Evolutionary conservation across 2,329 filamentous ascomycete genomes (phyloP).

Genomic region (Botrytis fragariae): DNA sequence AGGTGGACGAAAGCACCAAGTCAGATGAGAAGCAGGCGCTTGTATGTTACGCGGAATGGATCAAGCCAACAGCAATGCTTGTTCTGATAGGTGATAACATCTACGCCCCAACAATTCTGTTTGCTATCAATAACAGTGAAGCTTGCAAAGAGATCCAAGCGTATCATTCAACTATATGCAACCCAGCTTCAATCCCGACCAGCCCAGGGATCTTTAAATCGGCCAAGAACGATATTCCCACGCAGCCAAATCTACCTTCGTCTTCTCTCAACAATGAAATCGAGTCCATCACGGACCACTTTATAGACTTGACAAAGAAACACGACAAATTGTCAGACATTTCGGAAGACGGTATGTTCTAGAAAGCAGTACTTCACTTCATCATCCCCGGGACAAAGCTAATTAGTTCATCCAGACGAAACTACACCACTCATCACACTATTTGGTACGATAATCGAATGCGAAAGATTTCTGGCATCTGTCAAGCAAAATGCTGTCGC

Average conservation of each 20-base stretch:
- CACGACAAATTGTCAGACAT: rapidly evolving
- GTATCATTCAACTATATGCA: not conserved
- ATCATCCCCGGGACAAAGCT: not conserved
- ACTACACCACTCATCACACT: not conserved
- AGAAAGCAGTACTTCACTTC: not conserved
- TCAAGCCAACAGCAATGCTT: not conserved
- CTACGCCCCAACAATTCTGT: not conserved
- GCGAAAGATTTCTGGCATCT: not conserved
- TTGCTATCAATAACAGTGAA: not conserved
- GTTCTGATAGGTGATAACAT: not conserved
- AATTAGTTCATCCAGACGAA: not conserved
- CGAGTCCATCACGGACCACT: not conserved
- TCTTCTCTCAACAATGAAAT: not conserved
- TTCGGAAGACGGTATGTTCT: not conserved
- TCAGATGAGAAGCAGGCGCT: not conserved
- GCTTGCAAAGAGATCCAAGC: not conserved
- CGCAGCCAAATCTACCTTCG: not conserved
- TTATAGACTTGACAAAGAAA: not conserved
- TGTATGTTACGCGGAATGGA: not conserved
- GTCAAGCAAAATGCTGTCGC: not conserved
- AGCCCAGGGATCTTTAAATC: rapidly evolving
- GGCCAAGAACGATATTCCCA: not conserved
- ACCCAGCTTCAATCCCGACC: not conserved
- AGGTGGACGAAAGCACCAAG: not conserved
- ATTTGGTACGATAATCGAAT: not conserved